phyloP scores from a whole-genome alignment of 148 eudicot species.

The Rhododendron henanense region DNA sequence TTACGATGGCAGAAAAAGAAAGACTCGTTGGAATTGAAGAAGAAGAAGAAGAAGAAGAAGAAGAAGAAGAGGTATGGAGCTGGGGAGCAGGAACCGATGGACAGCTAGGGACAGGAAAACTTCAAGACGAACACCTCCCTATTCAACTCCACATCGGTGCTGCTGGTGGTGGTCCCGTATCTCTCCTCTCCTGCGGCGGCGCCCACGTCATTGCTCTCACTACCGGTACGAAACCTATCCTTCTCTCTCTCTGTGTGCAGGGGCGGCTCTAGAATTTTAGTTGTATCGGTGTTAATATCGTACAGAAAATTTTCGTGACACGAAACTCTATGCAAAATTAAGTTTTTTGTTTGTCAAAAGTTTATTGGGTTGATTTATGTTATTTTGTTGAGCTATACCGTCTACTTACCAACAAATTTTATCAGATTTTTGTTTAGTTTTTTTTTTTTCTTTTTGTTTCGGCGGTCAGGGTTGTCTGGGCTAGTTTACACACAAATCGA shows the following conservation, averaged over 20 bases:
- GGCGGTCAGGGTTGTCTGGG: not conserved
- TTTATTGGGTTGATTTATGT: no score
- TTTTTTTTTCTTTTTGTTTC: no score
- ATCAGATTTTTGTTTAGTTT: not conserved
- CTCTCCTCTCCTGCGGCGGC: conserved; percentile 79
- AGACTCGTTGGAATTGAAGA: not conserved
- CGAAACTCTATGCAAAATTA: not conserved
- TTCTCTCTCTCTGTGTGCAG: not conserved
- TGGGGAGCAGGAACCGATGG: conserved; percentile 99
- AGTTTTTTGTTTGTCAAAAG: no score
- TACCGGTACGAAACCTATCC: conserved; percentile 27
- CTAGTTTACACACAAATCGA: not conserved
- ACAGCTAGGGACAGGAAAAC: conserved; percentile 59
- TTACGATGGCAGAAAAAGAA: not conserved
- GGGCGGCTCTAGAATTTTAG: no score
- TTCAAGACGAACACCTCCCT: conserved; percentile 64
- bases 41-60: conserved; percentile 18
- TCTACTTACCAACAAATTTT: not conserved
- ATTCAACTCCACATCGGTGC: conserved; percentile 29
- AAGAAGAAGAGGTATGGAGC: conserved; percentile 52
- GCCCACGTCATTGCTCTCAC: conserved; percentile 86
- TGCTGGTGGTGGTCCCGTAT: conserved; percentile 20
- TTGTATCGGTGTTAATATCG: no score
- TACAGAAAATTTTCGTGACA: no score
- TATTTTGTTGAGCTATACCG: not conserved